Evolutionary conservation across 106 monocot genomes (phyloP).

Genomic region (Triglochin maritima): DNA sequence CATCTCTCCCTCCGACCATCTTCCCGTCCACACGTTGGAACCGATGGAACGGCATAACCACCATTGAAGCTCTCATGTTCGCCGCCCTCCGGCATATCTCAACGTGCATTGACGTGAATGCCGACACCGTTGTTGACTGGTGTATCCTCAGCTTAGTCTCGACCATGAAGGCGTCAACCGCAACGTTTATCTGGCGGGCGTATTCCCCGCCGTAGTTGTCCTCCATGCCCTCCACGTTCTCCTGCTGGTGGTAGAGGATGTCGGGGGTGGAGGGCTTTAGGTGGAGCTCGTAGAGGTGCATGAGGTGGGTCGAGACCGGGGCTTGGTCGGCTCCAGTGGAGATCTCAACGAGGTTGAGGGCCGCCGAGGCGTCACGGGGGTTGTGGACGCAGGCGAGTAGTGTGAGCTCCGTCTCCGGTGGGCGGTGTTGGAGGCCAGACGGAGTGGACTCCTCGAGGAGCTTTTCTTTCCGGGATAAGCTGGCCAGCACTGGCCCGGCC

Average conservation of each 20-base stretch:
- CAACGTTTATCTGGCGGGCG: slow-evolving; percentile 16
- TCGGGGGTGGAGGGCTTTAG: slow-evolving; percentile 7
- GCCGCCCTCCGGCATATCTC: slow-evolving; percentile 46
- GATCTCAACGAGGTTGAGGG: slow-evolving; percentile 39
- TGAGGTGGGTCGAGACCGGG: slow-evolving; percentile 27
- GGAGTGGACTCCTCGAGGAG: slow-evolving; percentile 15
- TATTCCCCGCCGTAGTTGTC: slow-evolving; percentile 8
- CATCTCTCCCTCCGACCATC: slow-evolving; percentile 29
- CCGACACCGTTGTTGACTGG: slow-evolving; percentile 15
- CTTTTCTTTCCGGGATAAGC: slow-evolving; percentile 22
- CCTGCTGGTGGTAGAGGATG: slow-evolving; percentile 32
- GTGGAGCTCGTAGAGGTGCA: slow-evolving; percentile 52
- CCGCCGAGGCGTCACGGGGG: slow-evolving; percentile 27
- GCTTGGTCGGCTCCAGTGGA: slow-evolving; percentile 10
- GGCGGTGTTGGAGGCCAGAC: slow-evolving; percentile 24
- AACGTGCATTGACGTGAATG: slow-evolving; percentile 37
- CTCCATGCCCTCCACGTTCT: slow-evolving; percentile 9
- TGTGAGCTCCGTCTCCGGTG: slow-evolving; percentile 34
- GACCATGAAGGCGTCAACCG: slow-evolving; percentile 16
- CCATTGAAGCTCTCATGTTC: slow-evolving; percentile 29
- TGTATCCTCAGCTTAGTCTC: slow-evolving; percentile 25
- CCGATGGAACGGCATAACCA: slow-evolving; percentile 63
- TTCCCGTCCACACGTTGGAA: slow-evolving; percentile 26
- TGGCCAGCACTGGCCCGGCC: slow-evolving; percentile 36
- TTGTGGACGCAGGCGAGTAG: slow-evolving; percentile 47